Conservation (phyloP, 2,329 filamentous ascomycete species). For the Xylaria sp. region DNA sequence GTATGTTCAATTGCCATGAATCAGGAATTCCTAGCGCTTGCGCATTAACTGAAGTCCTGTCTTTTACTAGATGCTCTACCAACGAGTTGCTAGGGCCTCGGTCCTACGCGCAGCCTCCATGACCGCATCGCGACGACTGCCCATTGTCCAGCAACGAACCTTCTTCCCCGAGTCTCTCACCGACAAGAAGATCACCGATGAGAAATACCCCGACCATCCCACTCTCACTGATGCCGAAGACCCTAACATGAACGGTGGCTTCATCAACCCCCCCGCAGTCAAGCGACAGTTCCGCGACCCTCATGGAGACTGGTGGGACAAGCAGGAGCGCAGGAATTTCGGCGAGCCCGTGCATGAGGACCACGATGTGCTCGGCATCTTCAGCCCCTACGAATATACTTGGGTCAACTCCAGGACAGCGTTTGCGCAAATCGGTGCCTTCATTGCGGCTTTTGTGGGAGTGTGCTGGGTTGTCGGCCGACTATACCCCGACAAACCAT, state of each 20-base stretch:
- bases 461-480: constrained; percentile 74
- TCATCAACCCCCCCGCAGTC: constrained; percentile 79
- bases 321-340: constrained; percentile 96
- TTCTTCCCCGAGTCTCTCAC: constrained; percentile 64
- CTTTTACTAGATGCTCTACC: constrained; percentile 66
- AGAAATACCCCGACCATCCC: constrained; percentile 62
- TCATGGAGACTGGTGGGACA: constrained; percentile 94
- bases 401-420: constrained; percentile 79
- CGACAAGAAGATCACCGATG: constrained; percentile 58
- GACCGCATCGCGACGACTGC: constrained; percentile 57
- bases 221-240: constrained; percentile 68
- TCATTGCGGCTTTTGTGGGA: constrained; percentile 70
- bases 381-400: constrained; percentile 89
- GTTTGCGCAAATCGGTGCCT: constrained; percentile 72
- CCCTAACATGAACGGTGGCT: constrained; percentile 83
- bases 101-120: constrained; percentile 58
- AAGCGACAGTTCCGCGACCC: constrained; percentile 96
- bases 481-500: constrained; percentile 77
- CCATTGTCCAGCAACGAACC: constrained; percentile 65
- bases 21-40: too few relatives aligned
- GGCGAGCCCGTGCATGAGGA: constrained; percentile 97
- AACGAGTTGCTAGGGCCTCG: constrained; percentile 65
- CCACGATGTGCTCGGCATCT: constrained; percentile 90
- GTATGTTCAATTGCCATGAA: constrained; percentile 44
- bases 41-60: constrained; percentile 11